Evolutionary conservation across 768 basidiomycete genomes (phyloP), one percentile per base, ranked within the genome.

Genomic region (Auricularia heimuer): DNA sequence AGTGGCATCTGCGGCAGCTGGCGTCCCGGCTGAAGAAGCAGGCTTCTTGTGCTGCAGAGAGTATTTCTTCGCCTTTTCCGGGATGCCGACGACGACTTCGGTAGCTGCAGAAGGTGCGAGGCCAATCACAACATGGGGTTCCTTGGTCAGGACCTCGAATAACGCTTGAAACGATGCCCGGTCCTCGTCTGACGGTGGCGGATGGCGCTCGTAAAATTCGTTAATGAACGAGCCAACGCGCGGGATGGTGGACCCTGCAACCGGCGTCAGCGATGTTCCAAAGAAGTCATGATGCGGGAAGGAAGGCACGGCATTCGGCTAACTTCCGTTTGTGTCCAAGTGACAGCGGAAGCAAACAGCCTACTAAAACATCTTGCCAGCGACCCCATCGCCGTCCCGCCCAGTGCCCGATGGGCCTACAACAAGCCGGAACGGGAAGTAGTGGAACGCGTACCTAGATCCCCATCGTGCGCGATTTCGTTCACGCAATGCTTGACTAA

Each of bases 321-420:
- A 51, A 29, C 24, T 7, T 10, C 34, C 56, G 16, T 10, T 16
- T 10, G 21, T 10, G 54, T 14, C 14, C 12, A 56, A 21, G 54
- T 60, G 56, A 60, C 34, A 60, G 56, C 56, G 56, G 56, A 60
- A 60, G 56, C 34, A 60, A 60, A 60, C 11, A 60, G 24, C 4
- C 10, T 7, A 51, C 21, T 21, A 51, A 51, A 21, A 51, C 47
- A 51, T 51, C 24, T 35, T 21, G 4, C 14, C 21, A 60, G 56
- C 56, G 56, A 60, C 56, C 11, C 56, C 56, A 60, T 7, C 29
- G 34, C 56, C 11, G 54, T 7, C 18, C 54, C 54, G n/a, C 54
- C 54, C 18, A 7, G 11, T n/a, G 11, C n/a, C 11, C 54, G 54
- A 10, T 54, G 54, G 29, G 11, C 18, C 7, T 18, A 18, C 54